Base-by-base conservation (phyloP, 176 grass and related monocot species). In the Hyparrhenia diplandra region DNA sequence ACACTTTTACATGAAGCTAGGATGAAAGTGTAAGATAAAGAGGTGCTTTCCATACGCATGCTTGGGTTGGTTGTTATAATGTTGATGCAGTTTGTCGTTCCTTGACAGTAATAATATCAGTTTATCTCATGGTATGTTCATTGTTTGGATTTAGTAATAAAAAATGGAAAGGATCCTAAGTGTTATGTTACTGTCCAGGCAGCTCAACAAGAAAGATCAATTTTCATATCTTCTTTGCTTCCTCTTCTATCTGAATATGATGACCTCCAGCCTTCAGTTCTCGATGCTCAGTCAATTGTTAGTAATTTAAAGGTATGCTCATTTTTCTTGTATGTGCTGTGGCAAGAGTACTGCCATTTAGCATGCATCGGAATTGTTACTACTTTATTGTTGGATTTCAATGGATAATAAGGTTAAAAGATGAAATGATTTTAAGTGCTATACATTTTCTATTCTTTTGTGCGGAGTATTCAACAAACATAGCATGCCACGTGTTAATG, bases 231-330 rank as follows among this genome's bases (percentile, higher is more conserved):
- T 80, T 97, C 88, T 70, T 88, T 97, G 59, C 69, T 97, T 64
- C 89, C 95, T 70, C 87, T 97, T 90, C 85, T 97, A 6, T 92
- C 91, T 90, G 92, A 97, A 80, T 94, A 97, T 80, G 81, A 88
- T 76, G 74, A 36, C 35, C 77, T 92, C 10, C 89, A 92, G 23
- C 92, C 89, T 81, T 64, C 92, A 83, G 87, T 80, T 59, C 73
- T 39, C 27, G 92, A 97, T 85, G 95, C 95, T 74, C 95, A 94
- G 69, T 90, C 95, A 61, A 94, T 97, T 80, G 85, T 92, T 28
- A 77, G 80, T 83, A 87, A 71, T 85, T 73, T 97, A 34, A 94
- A 94, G 89, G 95, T 97, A 81, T 51, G 34, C 62, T 73, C 76
- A 41, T 29, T 67, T 87, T 75, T 74, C 17, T 69, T 47, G 21